Conservation (phyloP, 139 green algal species). For the Zygnema circumcarinatum region DNA sequence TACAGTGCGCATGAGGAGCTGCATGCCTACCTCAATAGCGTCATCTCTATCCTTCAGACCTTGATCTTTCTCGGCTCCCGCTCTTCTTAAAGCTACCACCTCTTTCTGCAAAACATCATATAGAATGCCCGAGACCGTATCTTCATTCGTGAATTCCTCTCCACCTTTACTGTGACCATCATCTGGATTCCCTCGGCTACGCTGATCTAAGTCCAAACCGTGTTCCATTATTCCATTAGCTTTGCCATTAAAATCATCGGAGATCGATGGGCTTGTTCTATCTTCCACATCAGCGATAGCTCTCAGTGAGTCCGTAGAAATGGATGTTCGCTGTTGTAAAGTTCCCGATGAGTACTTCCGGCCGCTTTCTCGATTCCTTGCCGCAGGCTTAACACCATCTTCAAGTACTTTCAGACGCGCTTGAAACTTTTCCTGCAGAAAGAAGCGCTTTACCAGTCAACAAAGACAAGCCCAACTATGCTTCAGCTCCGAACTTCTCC, state of each 20-base stretch:
- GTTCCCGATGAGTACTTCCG: background rate
- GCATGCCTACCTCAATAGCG: slow-evolving; percentile 39
- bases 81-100: slow-evolving; percentile 37
- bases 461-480: background rate
- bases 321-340: background rate
- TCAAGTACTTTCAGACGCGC: slow-evolving; percentile 22
- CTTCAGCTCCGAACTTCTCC: background rate
- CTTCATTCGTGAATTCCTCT: background rate
- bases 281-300: background rate
- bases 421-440: slow-evolving; percentile 3
- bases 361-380: background rate
- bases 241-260: slow-evolving; percentile 15
- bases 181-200: background rate
- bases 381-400: background rate
- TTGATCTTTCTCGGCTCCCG: slow-evolving; percentile 39
- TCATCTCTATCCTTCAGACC: slow-evolving; percentile 55
- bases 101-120: slow-evolving; percentile 51
- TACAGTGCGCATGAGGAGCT: background rate
- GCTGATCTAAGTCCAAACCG: background rate
- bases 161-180: background rate
- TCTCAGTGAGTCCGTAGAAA: background rate
- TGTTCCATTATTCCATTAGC: background rate
- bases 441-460: background rate
- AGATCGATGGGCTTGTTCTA: background rate
- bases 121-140: slow-evolving; percentile 38